phyloP scores from a whole-genome alignment of 2,329 filamentous ascomycete species.

The Beauveria asiatica region DNA sequence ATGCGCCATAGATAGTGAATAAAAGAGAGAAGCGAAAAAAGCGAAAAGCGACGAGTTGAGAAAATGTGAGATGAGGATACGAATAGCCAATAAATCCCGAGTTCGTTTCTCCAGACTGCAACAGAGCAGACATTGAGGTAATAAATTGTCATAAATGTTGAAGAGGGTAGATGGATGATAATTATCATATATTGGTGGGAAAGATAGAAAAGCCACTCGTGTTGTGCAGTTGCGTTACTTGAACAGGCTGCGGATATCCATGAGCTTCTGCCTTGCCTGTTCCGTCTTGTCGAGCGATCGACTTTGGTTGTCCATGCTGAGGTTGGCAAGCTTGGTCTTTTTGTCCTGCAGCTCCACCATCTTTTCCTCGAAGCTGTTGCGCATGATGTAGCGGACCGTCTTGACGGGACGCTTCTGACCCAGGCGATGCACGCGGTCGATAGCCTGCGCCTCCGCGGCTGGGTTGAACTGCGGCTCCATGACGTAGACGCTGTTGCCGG shows the following conservation, averaged over 20 bases:
- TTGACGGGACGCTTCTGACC: conserved; percentile 83
- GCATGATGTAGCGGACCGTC: conserved; percentile 88
- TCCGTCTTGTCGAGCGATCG: conserved; percentile 42
- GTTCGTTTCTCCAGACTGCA: neutral
- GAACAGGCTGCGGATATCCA: conserved; percentile 52
- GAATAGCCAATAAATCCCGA: neutral
- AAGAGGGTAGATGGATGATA: neutral
- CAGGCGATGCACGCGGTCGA: conserved; percentile 85
- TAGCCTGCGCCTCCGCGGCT: conserved; percentile 84
- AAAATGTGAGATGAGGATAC: neutral
- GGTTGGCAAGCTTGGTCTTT: conserved; percentile 82
- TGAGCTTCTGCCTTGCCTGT: conserved; percentile 52
- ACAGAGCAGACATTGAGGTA: neutral
- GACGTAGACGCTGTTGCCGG: conserved; percentile 80
- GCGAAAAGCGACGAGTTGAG: conserved; percentile 20
- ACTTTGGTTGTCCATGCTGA: conserved; percentile 67
- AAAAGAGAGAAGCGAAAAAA: no score
- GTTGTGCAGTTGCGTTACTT: conserved; percentile 26
- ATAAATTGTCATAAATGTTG: neutral
- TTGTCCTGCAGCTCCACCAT: conserved; percentile 84
- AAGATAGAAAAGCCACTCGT: neutral
- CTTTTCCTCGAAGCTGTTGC: conserved; percentile 84
- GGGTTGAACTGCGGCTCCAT: conserved; percentile 99
- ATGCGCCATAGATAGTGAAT: no score
- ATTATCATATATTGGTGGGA: neutral